Base-by-base conservation (phyloP, 305 asterid species). In the Andrographis paniculata region DNA sequence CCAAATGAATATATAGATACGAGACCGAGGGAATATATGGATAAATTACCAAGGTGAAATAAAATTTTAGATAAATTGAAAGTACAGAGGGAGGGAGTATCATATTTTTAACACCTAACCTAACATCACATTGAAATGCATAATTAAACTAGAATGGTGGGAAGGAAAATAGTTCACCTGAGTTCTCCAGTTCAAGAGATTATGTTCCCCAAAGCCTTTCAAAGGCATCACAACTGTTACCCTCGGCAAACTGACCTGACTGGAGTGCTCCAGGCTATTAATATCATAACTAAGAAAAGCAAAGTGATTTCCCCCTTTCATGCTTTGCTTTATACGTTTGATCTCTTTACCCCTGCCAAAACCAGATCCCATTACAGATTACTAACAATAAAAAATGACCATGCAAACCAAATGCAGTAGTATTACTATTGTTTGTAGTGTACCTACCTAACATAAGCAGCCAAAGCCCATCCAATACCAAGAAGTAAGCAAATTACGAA, bases 191-290 rank as follows among this genome's bases (percentile, higher is more conserved):
- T 91, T 91, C 66, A 80, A 95, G 17, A 91, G 76, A 74, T 91
- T 91, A 71, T 91, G 96, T 62, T 91, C 99, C 60, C 99, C 96
- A 45, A 78, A 86, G 22, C 99, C 99, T 75, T 91, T 91, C 64
- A 91, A 62, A 48, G 99, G 99, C 99, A 91, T 83, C 57, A 91
- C 89, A 49, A 91, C 94, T 52, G 99, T 55, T 55, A 91, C 95
- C 61, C 73, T 78, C 18, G 99, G 99, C 77, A 91, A 77, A 18
- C 63, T 70, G 69, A 59, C 69, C 79, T 91, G 99, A 50, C 68
- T 78, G 55, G 89, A 80, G 66, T 91, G 95, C 72, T 91, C 93
- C 6, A 91, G 96, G 21, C 78, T 93, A 67, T 77, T 70, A 20
- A 91, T 72, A 69, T 87, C 83, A 59, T 50, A 53, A 63, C 68